Conservation (phyloP, 2,329 filamentous ascomycete species). For the Neonectria faginata region DNA sequence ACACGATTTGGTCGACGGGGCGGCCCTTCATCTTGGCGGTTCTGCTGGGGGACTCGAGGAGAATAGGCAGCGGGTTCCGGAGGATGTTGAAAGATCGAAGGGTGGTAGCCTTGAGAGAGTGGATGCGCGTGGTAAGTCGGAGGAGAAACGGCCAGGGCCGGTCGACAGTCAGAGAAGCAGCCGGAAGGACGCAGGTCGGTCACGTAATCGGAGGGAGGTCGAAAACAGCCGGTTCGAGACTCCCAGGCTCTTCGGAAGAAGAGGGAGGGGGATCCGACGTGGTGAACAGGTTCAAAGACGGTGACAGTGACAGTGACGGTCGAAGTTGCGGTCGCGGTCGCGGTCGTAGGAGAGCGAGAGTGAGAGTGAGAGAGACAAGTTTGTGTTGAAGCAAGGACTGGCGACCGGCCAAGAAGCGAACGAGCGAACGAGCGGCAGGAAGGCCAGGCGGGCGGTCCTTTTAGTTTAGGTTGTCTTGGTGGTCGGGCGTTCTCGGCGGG, state of each 20-base stretch:
- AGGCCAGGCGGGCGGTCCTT: constrained; percentile 26
- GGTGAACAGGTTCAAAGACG: constrained; percentile 8
- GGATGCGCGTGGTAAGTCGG: neutral
- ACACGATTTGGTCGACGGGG: constrained; percentile 77
- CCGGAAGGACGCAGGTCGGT: constrained; percentile 26
- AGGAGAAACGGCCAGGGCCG: neutral
- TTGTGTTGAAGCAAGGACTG: constrained; percentile 13
- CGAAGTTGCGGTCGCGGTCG: constrained; percentile 15
- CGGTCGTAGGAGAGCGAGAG: neutral
- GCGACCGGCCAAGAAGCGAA: constrained; percentile 18
- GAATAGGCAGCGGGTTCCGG: constrained; percentile 11
- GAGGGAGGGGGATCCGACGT: constrained; percentile 23
- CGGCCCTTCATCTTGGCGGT: constrained; percentile 74
- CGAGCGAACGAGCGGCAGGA: constrained; percentile 22
- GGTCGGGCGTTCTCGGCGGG: constrained; percentile 46
- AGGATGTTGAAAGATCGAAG: neutral
- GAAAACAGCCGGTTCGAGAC: constrained; percentile 26
- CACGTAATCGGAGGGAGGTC: constrained; percentile 36
- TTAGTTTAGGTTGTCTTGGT: constrained; percentile 33
- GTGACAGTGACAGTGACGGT: constrained; percentile 8
- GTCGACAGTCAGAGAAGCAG: constrained; percentile 22
- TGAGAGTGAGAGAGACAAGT: neutral
- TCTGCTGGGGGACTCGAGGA: constrained; percentile 7
- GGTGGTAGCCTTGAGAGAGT: neutral
- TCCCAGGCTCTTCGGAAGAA: neutral